Base-by-base conservation (phyloP, 495 filamentous ascomycete genomes). In the Penicillium salamii region DNA sequence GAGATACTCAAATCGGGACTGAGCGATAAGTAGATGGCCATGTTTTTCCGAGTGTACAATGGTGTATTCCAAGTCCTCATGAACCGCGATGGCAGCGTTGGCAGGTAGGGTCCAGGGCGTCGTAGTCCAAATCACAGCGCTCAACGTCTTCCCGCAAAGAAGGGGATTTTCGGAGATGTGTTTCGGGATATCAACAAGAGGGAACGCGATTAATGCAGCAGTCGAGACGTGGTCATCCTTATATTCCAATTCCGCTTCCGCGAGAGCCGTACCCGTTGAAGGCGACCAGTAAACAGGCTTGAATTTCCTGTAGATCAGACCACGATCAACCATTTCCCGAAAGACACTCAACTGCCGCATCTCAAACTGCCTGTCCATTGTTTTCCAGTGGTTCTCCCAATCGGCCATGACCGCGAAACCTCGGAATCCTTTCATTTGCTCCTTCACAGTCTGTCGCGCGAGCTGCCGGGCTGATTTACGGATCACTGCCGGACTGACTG, bases 281-380 rank as follows among this genome's bases (percentile, higher is more conserved):
- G 91, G 91, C 15, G 87, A 92, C 93, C 93, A 99, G 66, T 96
- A 96, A 2, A 99, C 93, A 0, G 93, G 93, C 66, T 95, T 95
- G 62, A 84, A 89, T 50, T 84, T 80, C 32, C 92, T 81, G 63
- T 93, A 95, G 42, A 99, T 88, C 19, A 99, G 64, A 18, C 89
- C 90, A 35, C 83, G 87, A 49, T 83, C 80, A 15, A 89, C 82
- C 89, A 99, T 91, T 53, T 85, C 77, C 55, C 80, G 83, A 56
- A 97, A 99, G 5, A 99, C 77, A 2, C 79, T 76, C 42, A 99
- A 70, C 69, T 99, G 93, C 42, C 81, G 78, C 51, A 93, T 79
- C 76, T 97, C 93, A 64, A 91, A 99, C 1, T 72, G 77, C 50
- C 74, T 81, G 54, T 97, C 88, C 90, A 97, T 93, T 5, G 93